A percentile compares a stretch with the other conserved stretches of the same genome.
phyloP scores from a whole-genome alignment of 2,329 filamentous ascomycete species.

The Acephala macrosclerotiorum region DNA sequence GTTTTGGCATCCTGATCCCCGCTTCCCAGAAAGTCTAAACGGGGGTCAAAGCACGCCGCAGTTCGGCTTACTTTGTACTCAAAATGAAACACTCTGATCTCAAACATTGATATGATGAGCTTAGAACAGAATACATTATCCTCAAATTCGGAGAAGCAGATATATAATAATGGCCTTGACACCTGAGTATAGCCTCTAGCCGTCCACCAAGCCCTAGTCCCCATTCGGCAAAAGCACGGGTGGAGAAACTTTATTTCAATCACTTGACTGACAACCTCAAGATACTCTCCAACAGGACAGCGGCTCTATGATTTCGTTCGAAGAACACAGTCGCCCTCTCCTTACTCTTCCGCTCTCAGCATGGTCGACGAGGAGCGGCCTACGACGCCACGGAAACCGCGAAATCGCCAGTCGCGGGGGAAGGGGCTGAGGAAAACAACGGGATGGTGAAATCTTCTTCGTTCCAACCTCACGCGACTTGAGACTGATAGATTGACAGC shows the following conservation, averaged over 20 bases:
- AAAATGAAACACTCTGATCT: background rate
- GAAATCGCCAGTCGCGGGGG: constrained; percentile 47
- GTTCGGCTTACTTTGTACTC: background rate
- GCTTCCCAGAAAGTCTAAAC: constrained; percentile 6
- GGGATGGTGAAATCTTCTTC: constrained; percentile 44
- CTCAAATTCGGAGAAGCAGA: too few species aligned
- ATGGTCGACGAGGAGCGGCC: constrained; percentile 20
- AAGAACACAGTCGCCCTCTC: constrained; percentile 8
- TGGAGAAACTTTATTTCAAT: constrained; percentile 6
- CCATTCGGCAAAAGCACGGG: background rate
- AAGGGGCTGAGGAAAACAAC: constrained; percentile 52
- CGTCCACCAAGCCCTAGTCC: background rate
- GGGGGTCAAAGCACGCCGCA: background rate
- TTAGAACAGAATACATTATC: too few species aligned
- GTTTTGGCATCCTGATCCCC: background rate
- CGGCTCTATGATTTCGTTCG: constrained; percentile 20
- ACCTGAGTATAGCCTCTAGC: background rate
- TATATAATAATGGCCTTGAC: background rate
- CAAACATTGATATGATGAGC: background rate
- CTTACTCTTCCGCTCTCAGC: constrained; percentile 11
- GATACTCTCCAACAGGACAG: background rate
- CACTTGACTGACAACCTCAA: constrained; percentile 1
- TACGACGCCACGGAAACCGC: constrained; percentile 10
- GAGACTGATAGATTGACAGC: constrained; percentile 37
- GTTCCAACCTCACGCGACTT: background rate